phyloP scores from a whole-genome alignment of 768 basidiomycete genomes.

The Daedaleopsis nitida region DNA sequence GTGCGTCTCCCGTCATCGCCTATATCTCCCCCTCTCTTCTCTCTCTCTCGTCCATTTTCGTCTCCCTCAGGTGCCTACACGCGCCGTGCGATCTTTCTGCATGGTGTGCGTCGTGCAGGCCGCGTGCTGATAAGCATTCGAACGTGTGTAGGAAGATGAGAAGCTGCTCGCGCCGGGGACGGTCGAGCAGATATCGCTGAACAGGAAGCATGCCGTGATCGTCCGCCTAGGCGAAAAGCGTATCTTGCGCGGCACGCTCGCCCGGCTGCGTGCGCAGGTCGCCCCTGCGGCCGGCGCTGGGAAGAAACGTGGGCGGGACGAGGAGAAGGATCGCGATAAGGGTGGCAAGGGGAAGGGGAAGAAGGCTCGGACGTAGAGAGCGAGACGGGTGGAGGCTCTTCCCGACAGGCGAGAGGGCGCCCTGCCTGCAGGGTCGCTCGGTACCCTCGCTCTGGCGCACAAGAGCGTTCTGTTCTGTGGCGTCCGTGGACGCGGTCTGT shows the following conservation, averaged over 20 bases:
- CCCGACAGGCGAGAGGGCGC: too few species aligned
- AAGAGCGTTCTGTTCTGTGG: not conserved
- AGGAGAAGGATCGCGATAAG: constrained; percentile 3
- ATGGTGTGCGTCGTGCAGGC: not conserved
- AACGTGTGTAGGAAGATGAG: constrained; percentile 50
- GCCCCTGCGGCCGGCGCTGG: not conserved
- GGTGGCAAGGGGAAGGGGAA: constrained; percentile 8
- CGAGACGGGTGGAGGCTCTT: too few species aligned
- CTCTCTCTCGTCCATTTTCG: not conserved
- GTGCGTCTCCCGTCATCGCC: constrained; percentile 39
- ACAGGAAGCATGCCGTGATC: constrained; percentile 62
- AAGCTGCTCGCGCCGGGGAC: constrained; percentile 34
- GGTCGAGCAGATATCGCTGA: constrained; percentile 36
- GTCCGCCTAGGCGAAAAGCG: constrained; percentile 83
- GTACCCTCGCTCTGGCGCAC: not conserved
- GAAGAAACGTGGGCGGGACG: constrained; percentile 21
- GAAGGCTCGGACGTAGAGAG: constrained; percentile 10
- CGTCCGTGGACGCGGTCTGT: not conserved
- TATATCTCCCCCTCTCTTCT: not conserved
- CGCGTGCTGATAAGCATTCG: not conserved
- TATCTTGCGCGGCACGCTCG: constrained; percentile 46
- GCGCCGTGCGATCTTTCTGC: not conserved
- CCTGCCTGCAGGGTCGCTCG: too few species aligned
- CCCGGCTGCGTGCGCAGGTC: constrained; percentile 5
- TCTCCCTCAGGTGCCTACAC: not conserved